Base-by-base conservation (phyloP, 2,329 filamentous ascomycete genomes). In the Pseudogymnoascus sp. region DNA sequence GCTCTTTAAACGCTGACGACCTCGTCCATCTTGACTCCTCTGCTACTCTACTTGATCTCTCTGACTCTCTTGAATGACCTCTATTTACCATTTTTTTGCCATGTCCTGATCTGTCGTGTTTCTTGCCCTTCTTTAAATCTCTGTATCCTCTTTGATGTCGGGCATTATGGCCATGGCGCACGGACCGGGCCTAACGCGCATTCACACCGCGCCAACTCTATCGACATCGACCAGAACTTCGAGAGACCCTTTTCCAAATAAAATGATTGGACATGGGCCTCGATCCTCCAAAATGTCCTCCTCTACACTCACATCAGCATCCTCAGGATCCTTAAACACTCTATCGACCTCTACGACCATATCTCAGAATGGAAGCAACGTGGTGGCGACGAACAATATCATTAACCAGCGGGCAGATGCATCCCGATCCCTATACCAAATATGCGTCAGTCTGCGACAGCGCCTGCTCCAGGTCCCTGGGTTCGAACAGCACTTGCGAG, bases 321-420 rank as follows among this genome's bases (percentile, higher is more conserved):
- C 63, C 9, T 70, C 72, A 10, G 69, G 70, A 36, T 72, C 71
- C 3, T 65, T 70, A 58, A 71, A 70, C 10, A 72, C 72, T 15
- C 64, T 73, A n/a, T 70, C 61, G 58, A 33, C 71, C 27, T 69
- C 70, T 27, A 69, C 71, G 66, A 67, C 64, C 31, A 72, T 68
- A 60, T 70, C 68, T 31, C 74, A 75, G 60, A 77, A 80, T 55
- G 84, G 80, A 64, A 85, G 85, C 51, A 84, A 84, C 64, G 84
- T 92, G 65, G 79, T 91, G 70, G 89, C 92, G 64, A 91, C 89
- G 64, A 84, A 90, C 74, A 97, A 96, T 75, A 96, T 99, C 74
- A 96, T 99, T 81, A 99, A 99, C 77, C 90, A 93, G 76, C 90
- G 91, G 74, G 94, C 92, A 73, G 92, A 96, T 74, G 92, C 94